Evolutionary conservation across 75 land plant species (phyloP).

Genomic region (Pinus tabuliformis): DNA sequence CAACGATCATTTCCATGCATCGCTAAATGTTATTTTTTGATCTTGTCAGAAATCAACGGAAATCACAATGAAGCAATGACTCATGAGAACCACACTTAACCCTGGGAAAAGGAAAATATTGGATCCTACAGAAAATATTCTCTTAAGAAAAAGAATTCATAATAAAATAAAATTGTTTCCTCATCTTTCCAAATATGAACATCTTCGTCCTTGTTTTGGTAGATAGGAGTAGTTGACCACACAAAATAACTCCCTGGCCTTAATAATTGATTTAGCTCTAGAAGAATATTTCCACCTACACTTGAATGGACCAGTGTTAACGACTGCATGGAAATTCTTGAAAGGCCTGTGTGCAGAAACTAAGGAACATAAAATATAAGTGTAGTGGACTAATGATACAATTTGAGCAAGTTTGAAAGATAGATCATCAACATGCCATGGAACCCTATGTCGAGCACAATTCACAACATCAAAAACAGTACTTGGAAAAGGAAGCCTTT

Average conservation of each 20-base stretch:
- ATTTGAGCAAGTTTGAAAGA: neutral
- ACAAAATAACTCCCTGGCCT: slow-evolving; percentile 89
- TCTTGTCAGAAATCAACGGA: neutral
- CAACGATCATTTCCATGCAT: neutral
- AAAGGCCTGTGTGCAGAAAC: neutral
- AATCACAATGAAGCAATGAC: neutral
- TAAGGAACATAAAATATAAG: neutral
- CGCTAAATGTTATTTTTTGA: neutral
- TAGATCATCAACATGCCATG: slow-evolving; percentile 88
- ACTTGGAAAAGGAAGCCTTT: slow-evolving; percentile 75
- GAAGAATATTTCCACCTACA: slow-evolving; percentile 79
- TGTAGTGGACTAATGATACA: neutral
- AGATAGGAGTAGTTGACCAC: slow-evolving; percentile 96
- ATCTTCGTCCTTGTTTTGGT: slow-evolving; percentile 54
- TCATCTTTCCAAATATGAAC: slow-evolving; percentile 69
- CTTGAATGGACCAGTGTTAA: neutral
- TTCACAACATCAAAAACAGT: slow-evolving; percentile 81
- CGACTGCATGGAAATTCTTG: neutral
- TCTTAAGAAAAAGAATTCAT: neutral
- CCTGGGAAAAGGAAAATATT: neutral
- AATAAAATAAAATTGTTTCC: neutral
- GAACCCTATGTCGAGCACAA: slow-evolving; percentile 94
- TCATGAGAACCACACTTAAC: neutral
- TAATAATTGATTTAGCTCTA: slow-evolving; percentile 79
- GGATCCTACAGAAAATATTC: neutral